Conservation (phyloP, 768 basidiomycete genomes). For the Imleria badia region DNA sequence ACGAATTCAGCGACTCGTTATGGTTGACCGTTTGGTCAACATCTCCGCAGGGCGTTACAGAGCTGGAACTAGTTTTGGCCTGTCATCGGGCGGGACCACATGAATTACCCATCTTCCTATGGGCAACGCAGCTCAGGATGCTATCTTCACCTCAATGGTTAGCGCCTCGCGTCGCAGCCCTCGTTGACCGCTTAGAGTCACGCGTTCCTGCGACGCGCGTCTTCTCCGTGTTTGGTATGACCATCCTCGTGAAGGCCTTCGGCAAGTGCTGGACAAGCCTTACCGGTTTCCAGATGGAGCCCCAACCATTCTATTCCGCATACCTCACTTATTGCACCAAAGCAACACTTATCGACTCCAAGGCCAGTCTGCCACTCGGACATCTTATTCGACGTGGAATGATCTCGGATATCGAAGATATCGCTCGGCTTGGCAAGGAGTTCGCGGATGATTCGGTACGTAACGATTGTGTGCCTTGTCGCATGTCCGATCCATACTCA, state of each 20-base stretch:
- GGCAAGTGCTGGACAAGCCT: conserved; percentile 43
- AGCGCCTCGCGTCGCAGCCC: conserved; percentile 33
- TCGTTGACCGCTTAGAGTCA: conserved; percentile 38
- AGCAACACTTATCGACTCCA: conserved; percentile 34
- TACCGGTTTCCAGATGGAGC: conserved; percentile 38
- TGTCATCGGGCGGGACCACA: conserved; percentile 46
- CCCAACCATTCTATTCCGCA: conserved; percentile 52
- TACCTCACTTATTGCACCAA: conserved; percentile 44
- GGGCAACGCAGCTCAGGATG: conserved; percentile 36
- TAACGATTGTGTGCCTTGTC: conserved; percentile 4
- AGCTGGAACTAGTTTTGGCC: conserved; percentile 46
- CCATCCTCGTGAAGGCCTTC: conserved; percentile 42
- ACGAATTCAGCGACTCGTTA: conserved; percentile 32
- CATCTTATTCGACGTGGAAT: conserved; percentile 41
- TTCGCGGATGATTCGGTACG: conserved; percentile 55
- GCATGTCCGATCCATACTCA: conserved; percentile 1
- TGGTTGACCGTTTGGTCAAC: conserved; percentile 53
- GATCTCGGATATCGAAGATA: conserved; percentile 37
- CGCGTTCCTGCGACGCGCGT: conserved; percentile 45
- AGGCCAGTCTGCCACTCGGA: conserved; percentile 29
- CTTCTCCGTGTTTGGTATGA: conserved; percentile 51
- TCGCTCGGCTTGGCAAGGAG: conserved; percentile 47
- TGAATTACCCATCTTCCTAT: conserved; percentile 54
- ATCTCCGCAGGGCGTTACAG: conserved; percentile 27
- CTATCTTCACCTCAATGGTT: conserved; percentile 31